Evolutionary conservation across 83 land plant species (phyloP), one percentile per base, ranked within the genome.

Genomic region (Isoetes engelmannii): DNA sequence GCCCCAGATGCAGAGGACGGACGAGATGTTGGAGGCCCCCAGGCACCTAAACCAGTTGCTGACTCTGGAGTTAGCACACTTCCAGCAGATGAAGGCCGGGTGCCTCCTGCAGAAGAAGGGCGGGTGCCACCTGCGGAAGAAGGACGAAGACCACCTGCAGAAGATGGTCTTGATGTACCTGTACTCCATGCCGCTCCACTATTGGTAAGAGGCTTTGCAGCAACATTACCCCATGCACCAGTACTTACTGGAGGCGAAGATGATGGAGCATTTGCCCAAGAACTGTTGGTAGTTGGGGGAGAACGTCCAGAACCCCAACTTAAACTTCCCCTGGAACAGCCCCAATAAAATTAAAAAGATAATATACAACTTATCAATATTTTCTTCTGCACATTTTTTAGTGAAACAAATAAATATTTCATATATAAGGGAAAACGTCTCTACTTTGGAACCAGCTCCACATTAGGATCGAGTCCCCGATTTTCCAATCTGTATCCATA

Each of bases 271-370:
- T 19, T 77, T 44, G 76, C 80, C 75, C 75, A 72, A 7, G 67
- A 55, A 48, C 48, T 67, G 58, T 28, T 49, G 48, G 67, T 77
- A 5, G 71, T 72, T 17, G 80, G 80, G 28, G 80, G 80, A 42
- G 80, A 77, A n/a, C 80, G 77, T 41, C 76, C 80, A 46, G 73
- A 42, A 20, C 80, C 80, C 80, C 80, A 77, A 47, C 76, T 72
- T 7, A 77, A 68, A 19, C 70, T 77, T n/a, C 80, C 80, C 28
- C 80, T 77, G 76, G 37, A 28, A 28, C 37, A 28, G 37, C 37
- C 37, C 37, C 5, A 49, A 19, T n/a, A 60, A 13, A 60, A 60
- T 10, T n/a, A 15, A 21, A 19, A 20, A 60, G 1, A 44, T 21
- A 70, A 61, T 55, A 54, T 53, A 54, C 9, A 54, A 68, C 4